phyloP scores from a whole-genome alignment of 1,284 basidiomycete genomes.

The Marasmius sp. region DNA sequence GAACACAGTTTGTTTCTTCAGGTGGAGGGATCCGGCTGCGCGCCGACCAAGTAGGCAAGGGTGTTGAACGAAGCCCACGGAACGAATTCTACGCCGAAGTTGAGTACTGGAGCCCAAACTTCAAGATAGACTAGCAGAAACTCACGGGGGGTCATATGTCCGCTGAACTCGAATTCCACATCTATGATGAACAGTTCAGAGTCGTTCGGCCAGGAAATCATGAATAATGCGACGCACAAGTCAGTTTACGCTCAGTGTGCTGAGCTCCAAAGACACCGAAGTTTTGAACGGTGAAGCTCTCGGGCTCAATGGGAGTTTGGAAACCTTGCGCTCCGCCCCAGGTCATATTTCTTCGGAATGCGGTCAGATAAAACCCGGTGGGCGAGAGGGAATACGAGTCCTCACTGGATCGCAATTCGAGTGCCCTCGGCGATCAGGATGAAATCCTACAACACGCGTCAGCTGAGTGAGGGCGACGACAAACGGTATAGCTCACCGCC shows the following conservation, averaged over 20 bases:
- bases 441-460: constrained; percentile 38
- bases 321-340: constrained; percentile 69
- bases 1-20: constrained; percentile 9
- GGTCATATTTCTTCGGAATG: constrained; percentile 38
- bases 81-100: constrained; percentile 46
- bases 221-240: constrained; percentile 36
- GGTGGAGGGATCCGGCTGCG: constrained; percentile 45
- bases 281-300: constrained; percentile 62
- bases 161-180: constrained; percentile 56
- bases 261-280: constrained; percentile 59
- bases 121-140: not conserved
- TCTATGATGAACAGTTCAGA: constrained; percentile 26
- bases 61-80: constrained; percentile 56
- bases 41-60: constrained; percentile 50
- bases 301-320: constrained; percentile 57
- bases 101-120: not conserved
- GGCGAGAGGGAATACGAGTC: constrained; percentile 4
- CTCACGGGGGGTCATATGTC: constrained; percentile 61
- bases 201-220: not conserved
- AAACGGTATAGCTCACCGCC: constrained; percentile 41
- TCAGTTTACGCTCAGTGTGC: constrained; percentile 62
- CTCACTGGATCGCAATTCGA: constrained; percentile 58
- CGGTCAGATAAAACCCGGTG: constrained; percentile 30
- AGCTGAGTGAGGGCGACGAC: not conserved
- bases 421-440: constrained; percentile 58